Percentiles rank a stretch among this genome's conserved stretches.
Evolutionary conservation across 768 basidiomycete genomes (phyloP).

Genomic region (Fomitopsis serialis): DNA sequence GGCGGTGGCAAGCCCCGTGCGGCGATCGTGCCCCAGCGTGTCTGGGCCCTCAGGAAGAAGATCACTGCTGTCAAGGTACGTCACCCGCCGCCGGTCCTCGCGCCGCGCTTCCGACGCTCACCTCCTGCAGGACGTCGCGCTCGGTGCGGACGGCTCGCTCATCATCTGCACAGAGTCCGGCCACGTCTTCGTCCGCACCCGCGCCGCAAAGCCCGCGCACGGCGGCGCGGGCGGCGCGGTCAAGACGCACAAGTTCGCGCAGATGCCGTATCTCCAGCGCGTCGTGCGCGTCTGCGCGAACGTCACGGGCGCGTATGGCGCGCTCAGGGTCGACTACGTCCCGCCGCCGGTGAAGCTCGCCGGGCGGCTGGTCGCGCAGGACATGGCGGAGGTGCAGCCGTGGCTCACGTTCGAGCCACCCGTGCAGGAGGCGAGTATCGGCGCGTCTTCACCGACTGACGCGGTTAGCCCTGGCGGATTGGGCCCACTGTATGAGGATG

Average conservation of each 20-base stretch:
- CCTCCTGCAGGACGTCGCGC: conserved; percentile 66
- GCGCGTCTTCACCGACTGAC: neutral
- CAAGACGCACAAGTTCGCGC: conserved; percentile 73
- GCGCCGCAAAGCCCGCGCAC: conserved; percentile 26
- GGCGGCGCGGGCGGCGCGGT: conserved; percentile 17
- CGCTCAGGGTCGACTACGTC: conserved; percentile 68
- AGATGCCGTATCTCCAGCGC: conserved; percentile 80
- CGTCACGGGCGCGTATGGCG: conserved; percentile 81
- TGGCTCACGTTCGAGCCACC: conserved; percentile 1
- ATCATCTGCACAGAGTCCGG: conserved; percentile 94
- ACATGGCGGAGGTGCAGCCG: conserved; percentile 64
- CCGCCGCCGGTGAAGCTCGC: conserved; percentile 48
- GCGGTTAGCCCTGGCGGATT: neutral
- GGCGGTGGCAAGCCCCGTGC: conserved; percentile 27
- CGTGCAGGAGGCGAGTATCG: neutral
- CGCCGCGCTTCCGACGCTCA: no score
- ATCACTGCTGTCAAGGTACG: conserved; percentile 75
- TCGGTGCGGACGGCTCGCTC: conserved; percentile 82
- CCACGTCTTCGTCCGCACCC: conserved; percentile 82
- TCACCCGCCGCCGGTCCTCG: no score
- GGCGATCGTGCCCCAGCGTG: conserved; percentile 73
- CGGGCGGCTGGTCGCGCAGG: conserved; percentile 57
- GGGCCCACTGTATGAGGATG: neutral
- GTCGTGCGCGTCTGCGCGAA: conserved; percentile 76
- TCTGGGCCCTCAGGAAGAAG: conserved; percentile 85